Evolutionary conservation across 805 yeast genomes (phyloP).

Genomic region (Starmera pachycereana): DNA sequence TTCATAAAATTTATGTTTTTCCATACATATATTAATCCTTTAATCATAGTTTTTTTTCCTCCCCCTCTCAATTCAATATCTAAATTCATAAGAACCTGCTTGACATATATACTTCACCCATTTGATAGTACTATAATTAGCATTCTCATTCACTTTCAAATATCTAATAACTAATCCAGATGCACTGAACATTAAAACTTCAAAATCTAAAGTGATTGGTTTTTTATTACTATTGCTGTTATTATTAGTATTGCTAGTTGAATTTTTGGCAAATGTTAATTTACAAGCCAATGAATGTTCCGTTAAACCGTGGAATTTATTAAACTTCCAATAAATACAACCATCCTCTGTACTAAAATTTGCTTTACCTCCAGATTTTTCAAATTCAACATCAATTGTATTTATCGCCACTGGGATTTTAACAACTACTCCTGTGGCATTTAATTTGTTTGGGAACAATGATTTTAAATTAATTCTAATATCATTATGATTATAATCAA

Average conservation of each 20-base stretch:
- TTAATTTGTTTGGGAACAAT: conserved; percentile 42
- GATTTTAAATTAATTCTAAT: conserved; percentile 56
- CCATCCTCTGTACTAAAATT: conserved; percentile 59
- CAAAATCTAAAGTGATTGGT: conserved; percentile 63
- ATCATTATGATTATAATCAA: conserved; percentile 36
- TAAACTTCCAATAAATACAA: conserved; percentile 58
- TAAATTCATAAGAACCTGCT: conserved; percentile 74
- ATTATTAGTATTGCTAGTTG: conserved; percentile 31
- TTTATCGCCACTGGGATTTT: conserved; percentile 63
- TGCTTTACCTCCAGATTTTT: conserved; percentile 52
- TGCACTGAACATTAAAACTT: conserved; percentile 61
- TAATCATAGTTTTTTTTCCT: no score
- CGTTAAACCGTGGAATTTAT: conserved; percentile 55
- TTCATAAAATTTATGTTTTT: background rate
- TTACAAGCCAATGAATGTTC: conserved; percentile 53
- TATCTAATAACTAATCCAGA: conserved; percentile 70
- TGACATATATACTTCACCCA: conserved; percentile 77
- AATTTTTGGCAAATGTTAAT: conserved; percentile 26
- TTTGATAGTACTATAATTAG: conserved; percentile 62
- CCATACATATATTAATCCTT: no score
- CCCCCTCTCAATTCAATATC: conserved; percentile 39
- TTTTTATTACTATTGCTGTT: conserved; percentile 51
- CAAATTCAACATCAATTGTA: conserved; percentile 36
- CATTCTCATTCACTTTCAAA: conserved; percentile 51
- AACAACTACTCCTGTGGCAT: conserved; percentile 55